A percentile compares a stretch with the other conserved stretches of the same genome.
Evolutionary conservation across 805 yeast genomes (phyloP).

Genomic region (Dipodascus albidus): DNA sequence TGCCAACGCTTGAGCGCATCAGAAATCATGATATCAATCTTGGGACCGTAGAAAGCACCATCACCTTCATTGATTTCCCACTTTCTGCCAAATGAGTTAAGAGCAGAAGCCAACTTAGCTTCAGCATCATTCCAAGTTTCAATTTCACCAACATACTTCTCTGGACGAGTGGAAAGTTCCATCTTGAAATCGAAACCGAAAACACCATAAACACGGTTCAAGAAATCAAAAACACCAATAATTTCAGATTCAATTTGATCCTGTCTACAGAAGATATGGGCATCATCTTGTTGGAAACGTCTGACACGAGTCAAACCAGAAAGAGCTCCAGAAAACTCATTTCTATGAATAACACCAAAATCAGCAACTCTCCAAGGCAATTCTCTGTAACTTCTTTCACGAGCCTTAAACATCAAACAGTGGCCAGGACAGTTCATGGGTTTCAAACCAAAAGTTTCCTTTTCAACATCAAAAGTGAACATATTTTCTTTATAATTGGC

Average conservation of each 20-base stretch:
- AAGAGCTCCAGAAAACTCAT: conserved; percentile 91
- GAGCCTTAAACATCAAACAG: conserved; percentile 80
- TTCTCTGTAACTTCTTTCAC: conserved; percentile 94
- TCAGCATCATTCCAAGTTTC: conserved; percentile 94
- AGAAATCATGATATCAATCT: conserved; percentile 90
- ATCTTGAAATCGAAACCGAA: conserved; percentile 93
- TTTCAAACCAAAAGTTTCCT: conserved; percentile 86
- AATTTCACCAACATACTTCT: conserved; percentile 86
- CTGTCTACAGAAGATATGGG: conserved; percentile 90
- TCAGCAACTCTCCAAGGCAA: conserved; percentile 99
- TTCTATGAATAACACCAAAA: conserved; percentile 94
- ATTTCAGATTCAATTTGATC: conserved; percentile 87
- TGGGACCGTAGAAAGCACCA: conserved; percentile 96
- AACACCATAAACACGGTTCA: conserved; percentile 74
- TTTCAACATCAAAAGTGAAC: conserved; percentile 95
- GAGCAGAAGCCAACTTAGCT: conserved; percentile 66
- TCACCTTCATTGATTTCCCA: conserved; percentile 97
- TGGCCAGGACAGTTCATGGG: conserved; percentile 96
- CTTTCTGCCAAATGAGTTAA: conserved; percentile 73
- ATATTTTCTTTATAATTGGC: conserved; percentile 93
- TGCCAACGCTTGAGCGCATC: conserved; percentile 95
- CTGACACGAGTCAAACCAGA: conserved; percentile 94
- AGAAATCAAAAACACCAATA: conserved; percentile 72
- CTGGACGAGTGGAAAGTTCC: conserved; percentile 97
- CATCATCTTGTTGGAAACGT: conserved; percentile 98